Conservation (phyloP, 345 rosid species). For the Pugionium dolabratum region DNA sequence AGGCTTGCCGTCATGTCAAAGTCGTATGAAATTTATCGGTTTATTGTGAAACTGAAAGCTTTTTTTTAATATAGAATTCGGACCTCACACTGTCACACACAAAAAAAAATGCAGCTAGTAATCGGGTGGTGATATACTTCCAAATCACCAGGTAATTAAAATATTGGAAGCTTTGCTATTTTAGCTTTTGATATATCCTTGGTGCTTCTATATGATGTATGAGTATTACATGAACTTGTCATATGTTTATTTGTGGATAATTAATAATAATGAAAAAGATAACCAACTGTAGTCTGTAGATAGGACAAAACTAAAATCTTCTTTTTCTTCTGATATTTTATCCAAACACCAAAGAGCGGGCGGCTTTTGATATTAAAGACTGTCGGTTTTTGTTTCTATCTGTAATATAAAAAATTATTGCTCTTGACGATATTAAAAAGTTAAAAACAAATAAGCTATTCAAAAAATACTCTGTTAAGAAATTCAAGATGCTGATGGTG, state of each 20-base stretch:
- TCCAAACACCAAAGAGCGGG: slow-evolving; percentile 24
- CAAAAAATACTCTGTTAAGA: not conserved
- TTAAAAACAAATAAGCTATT: slow-evolving; percentile 3
- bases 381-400: slow-evolving; percentile 18
- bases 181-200: no score
- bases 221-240: no score
- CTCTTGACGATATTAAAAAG: slow-evolving; percentile 19
- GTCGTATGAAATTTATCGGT: no score
- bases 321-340: slow-evolving; percentile 21
- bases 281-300: not conserved
- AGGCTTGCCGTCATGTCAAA: no score
- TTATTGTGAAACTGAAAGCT: no score
- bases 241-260: slow-evolving; percentile 10
- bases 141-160: no score
- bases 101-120: no score
- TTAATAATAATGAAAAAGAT: not conserved
- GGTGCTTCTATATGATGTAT: no score
- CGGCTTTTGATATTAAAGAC: slow-evolving; percentile 28
- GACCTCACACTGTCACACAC: no score
- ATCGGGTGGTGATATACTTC: no score
- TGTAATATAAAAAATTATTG: not conserved
- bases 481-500: slow-evolving; percentile 49
- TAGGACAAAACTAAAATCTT: slow-evolving; percentile 35
- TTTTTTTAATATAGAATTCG: no score
- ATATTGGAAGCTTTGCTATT: no score